Evolutionary conservation across 495 filamentous ascomycete species (phyloP).

Genomic region (Penicillium goetzii): DNA sequence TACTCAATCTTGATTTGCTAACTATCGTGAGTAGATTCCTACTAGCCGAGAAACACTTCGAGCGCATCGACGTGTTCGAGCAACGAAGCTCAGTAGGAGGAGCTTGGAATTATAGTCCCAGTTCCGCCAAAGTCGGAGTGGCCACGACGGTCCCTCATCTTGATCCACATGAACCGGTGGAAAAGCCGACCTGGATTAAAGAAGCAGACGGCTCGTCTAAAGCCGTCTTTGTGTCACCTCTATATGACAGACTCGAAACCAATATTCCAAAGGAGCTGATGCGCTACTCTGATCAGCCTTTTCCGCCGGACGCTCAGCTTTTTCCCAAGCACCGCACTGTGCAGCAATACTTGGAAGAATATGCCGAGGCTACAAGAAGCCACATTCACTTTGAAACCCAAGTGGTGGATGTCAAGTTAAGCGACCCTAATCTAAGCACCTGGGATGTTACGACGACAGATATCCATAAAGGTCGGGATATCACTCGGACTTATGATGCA

Average conservation of each 20-base stretch:
- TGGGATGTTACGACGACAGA: slow-evolving; percentile 63
- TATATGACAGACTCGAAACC: slow-evolving; percentile 81
- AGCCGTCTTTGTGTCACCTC: slow-evolving; percentile 64
- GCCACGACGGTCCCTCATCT: slow-evolving; percentile 46
- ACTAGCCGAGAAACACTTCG: slow-evolving; percentile 70
- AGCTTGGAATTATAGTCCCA: slow-evolving; percentile 71
- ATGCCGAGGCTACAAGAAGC: slow-evolving; percentile 64
- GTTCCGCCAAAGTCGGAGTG: slow-evolving; percentile 31
- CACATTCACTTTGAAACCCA: slow-evolving; percentile 62
- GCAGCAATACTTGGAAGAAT: slow-evolving; percentile 72
- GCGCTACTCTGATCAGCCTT: slow-evolving; percentile 72
- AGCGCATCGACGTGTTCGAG: slow-evolving; percentile 77
- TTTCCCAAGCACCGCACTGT: slow-evolving; percentile 74
- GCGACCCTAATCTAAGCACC: slow-evolving; percentile 23
- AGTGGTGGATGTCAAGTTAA: slow-evolving; percentile 52
- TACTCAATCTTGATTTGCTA: slow-evolving; percentile 2
- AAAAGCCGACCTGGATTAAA: slow-evolving; percentile 49
- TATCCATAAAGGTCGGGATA: slow-evolving; percentile 41
- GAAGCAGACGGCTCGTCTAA: slow-evolving; percentile 26
- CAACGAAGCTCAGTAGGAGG: slow-evolving; percentile 76
- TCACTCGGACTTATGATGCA: slow-evolving; percentile 62
- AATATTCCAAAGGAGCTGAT: slow-evolving; percentile 87
- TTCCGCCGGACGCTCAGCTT: slow-evolving; percentile 63
- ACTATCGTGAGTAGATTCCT: slow-evolving; percentile 60
- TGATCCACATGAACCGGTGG: slow-evolving; percentile 43